These are phyloP conservation scores for Ceratocystiopsis minuta DNA, from an alignment of 2,329 filamentous ascomycete species.

Conservation along the genomic window DNA sequence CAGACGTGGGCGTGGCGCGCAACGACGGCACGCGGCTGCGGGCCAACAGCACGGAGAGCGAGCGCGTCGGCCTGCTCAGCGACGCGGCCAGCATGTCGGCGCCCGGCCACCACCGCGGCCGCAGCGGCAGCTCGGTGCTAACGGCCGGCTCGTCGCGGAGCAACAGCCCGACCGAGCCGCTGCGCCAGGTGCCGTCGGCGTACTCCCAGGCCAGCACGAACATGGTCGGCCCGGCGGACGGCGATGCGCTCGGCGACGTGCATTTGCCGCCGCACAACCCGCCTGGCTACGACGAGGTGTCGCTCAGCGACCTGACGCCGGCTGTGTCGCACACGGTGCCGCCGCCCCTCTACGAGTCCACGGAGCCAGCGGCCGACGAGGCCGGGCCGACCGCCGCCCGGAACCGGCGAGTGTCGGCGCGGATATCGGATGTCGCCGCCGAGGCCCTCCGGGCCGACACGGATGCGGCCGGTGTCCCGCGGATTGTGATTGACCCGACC, in stretches of 20 bases:
- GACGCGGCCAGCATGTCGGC: conserved; percentile 45
- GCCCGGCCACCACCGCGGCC: conserved; percentile 22
- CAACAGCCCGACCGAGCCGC: conserved; percentile 7
- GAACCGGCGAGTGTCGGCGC: conserved; percentile 17
- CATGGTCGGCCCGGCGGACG: conserved; percentile 12
- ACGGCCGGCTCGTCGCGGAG: conserved; percentile 26
- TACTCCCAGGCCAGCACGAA: too few relatives aligned
- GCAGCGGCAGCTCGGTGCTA: conserved; percentile 35
- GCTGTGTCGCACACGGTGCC: conserved; percentile 15
- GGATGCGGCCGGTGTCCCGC: conserved; percentile 22
- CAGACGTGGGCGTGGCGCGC: conserved; percentile 54
- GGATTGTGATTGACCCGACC: conserved; percentile 41
- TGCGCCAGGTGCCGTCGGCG: neutral
- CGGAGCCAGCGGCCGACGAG: neutral
- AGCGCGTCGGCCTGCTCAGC: conserved; percentile 52
- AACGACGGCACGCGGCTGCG: conserved; percentile 62
- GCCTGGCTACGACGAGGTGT: conserved; percentile 31
- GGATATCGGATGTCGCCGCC: conserved; percentile 14
- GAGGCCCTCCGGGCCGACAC: conserved; percentile 1
- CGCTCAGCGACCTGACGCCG: conserved; percentile 16
- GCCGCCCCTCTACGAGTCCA: conserved; percentile 34
- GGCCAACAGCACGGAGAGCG: conserved; percentile 55
- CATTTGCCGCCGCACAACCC: conserved; percentile 18
- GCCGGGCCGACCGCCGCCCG: conserved; percentile 19
- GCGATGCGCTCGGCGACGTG: conserved; percentile 24